Base-by-base conservation (phyloP, 148 eudicot genomes). In the Vaccinium macrocarpon region DNA sequence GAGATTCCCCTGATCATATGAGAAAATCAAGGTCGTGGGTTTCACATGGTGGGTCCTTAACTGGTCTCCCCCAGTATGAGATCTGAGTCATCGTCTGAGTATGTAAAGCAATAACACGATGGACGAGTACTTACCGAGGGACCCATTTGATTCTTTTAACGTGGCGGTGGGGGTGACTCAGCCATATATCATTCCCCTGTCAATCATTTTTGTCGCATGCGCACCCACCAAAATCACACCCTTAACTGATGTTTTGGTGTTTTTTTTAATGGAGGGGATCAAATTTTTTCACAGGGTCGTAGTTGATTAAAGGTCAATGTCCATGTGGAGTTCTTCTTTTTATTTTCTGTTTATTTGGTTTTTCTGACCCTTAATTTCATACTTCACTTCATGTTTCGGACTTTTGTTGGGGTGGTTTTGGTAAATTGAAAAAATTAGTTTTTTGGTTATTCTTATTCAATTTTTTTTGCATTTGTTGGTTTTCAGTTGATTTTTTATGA, bases 31-130 rank as follows among this genome's bases (percentile, higher is more conserved):
- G 35, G 80, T 21, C 35, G 46, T 81, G 83, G 83, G 83, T 23
- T 46, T 81, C 83, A 81, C 83, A 66, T 81, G 83, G 83, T 81
- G 57, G 83, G 76, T 25, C 73, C 64, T 4, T 13, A 14, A 23
- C 8, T 52, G 19, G 23, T 78, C 38, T 48, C 18, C 46, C 13
- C 5, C 4, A 5, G 66, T 8, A n/a, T 61, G 82, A 62, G 16
- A 70, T 50, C 84, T 29, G 84, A 82, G 46, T 82, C 77, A 70
- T 82, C 49, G 38, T 48, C 74, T 25, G 23, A 23, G 49, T 14
- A 42, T 21, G 49, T 46, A 27, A 38, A 13, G 12, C 25, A 82
- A 55, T 2, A 14, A 7, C 50, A 56, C 10, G 68, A 78, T 27
- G 38, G 12, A 78, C 21, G 53, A 77, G 61, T 50, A 77, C 62